A percentile compares a stretch with the other conserved stretches of the same genome.
Conservation (phyloP, 2,329 filamentous ascomycete genomes). For the Phyllachora maydis region DNA sequence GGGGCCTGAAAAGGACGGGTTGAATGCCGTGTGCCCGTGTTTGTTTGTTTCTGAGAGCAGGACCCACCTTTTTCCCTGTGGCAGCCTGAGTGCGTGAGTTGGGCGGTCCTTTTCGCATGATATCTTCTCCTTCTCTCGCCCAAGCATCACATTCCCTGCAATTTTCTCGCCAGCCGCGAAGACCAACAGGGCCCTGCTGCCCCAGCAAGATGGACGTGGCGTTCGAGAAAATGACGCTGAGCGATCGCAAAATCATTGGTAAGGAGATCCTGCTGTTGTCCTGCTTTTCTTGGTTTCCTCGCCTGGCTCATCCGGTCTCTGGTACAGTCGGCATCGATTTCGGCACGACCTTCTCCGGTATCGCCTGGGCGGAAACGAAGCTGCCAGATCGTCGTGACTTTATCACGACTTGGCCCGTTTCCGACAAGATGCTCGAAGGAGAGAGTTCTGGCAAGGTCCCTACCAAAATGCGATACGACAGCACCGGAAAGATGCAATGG, state of each 20-base stretch:
- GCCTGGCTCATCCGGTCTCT: too few species aligned
- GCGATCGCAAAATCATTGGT: constrained; percentile 21
- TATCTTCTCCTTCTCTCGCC: not conserved
- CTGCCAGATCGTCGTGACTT: constrained; percentile 18
- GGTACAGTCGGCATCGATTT: constrained; percentile 36
- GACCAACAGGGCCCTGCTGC: too few species aligned
- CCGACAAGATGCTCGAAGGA: constrained; percentile 12
- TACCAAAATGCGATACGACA: constrained; percentile 21
- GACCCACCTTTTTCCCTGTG: not conserved
- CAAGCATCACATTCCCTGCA: not conserved
- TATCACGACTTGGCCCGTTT: constrained; percentile 23
- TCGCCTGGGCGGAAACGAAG: constrained; percentile 27
- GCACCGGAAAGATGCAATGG: constrained; percentile 22
- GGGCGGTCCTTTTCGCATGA: not conserved
- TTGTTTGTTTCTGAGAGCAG: not conserved
- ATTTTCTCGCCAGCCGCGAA: not conserved
- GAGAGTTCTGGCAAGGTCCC: constrained; percentile 24
- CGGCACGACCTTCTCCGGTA: constrained; percentile 32
- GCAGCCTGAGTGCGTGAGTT: not conserved
- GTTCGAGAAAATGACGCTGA: constrained; percentile 13
- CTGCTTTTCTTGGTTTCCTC: too few species aligned
- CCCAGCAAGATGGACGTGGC: constrained; percentile 15
- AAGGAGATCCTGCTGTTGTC: too few species aligned
- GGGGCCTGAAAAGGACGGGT: too few species aligned
- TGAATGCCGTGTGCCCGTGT: too few species aligned